A percentile compares a stretch with the other conserved stretches of the same genome.
phyloP scores from a whole-genome alignment of 129 eudicot species.

The Flaveria ramosissima region DNA sequence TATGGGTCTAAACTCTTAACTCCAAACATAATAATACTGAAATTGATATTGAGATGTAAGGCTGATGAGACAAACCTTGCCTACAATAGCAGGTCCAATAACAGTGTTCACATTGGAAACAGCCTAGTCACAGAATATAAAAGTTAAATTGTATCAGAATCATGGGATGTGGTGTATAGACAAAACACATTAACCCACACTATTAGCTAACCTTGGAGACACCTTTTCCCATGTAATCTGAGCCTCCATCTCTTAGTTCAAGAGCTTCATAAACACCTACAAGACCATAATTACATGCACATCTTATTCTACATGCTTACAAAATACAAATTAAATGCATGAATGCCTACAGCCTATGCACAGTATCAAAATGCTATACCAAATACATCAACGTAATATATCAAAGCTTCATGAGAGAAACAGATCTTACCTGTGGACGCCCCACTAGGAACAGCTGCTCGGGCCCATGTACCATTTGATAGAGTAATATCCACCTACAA shows the following conservation, averaged over 20 bases:
- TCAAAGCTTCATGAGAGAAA: background rate
- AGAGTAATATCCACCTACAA: slow-evolving; percentile 74
- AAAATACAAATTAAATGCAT: background rate
- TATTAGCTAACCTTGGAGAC: slow-evolving; percentile 67
- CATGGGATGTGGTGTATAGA: background rate
- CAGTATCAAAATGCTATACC: background rate
- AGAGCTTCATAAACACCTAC: slow-evolving; percentile 95
- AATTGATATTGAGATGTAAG: slow-evolving; percentile 13
- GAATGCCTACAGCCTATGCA: background rate
- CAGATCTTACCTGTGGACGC: slow-evolving; percentile 89
- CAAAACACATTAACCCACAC: background rate
- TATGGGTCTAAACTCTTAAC: background rate
- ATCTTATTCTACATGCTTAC: background rate
- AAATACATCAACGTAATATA: background rate
- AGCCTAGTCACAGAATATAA: slow-evolving; percentile 51
- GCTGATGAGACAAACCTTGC: slow-evolving; percentile 70
- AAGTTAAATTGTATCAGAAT: slow-evolving; percentile 12
- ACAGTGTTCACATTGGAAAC: slow-evolving; percentile 77
- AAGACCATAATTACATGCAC: background rate
- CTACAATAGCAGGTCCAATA: slow-evolving; percentile 87
- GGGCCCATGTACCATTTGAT: slow-evolving; percentile 56
- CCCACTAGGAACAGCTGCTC: slow-evolving; percentile 99
- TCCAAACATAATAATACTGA: background rate
- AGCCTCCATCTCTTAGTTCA: slow-evolving; percentile 94
- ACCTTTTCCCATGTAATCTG: slow-evolving; percentile 96